phyloP scores from a whole-genome alignment of 352 stramenopile species.

The Phytophthora aleatoria region DNA sequence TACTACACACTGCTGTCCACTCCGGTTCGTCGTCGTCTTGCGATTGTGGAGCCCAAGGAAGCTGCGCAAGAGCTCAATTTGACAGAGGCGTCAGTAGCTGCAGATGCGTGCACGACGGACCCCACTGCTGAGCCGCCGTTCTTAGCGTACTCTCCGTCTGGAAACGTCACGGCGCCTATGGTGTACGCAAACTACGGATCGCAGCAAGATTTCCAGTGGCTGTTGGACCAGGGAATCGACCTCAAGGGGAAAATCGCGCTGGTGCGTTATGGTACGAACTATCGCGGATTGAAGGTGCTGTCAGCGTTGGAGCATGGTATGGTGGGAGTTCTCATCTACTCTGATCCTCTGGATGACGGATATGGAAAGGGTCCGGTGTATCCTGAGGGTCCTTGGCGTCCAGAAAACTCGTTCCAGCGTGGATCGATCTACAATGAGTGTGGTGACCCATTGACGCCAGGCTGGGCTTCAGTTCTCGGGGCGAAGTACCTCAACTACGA shows the following conservation, averaged over 20 bases:
- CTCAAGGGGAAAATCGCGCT: conserved; percentile 72
- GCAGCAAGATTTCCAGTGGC: conserved; percentile 71
- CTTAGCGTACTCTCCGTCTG: conserved; percentile 76
- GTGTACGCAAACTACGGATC: conserved; percentile 89
- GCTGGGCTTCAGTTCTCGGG: conserved; percentile 27
- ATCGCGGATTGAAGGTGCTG: conserved; percentile 66
- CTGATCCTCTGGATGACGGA: conserved; percentile 74
- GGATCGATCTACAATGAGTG: conserved; percentile 37
- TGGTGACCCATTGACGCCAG: conserved; percentile 61
- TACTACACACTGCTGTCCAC: conserved; percentile 80
- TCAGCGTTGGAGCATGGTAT: conserved; percentile 67
- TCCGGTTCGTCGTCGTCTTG: conserved; percentile 43
- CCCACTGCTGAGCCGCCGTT: conserved; percentile 70
- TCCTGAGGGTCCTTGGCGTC: conserved; percentile 42
- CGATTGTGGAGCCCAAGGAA: conserved; percentile 44
- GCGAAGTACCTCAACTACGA: conserved; percentile 19
- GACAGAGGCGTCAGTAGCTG: conserved; percentile 60
- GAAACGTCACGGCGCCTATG: conserved; percentile 60
- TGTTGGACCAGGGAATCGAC: conserved; percentile 48
- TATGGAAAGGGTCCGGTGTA: conserved; percentile 61
- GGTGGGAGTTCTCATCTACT: conserved; percentile 71
- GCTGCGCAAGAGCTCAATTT: conserved; percentile 45
- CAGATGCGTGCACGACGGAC: conserved; percentile 62
- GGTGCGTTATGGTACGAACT: conserved; percentile 65
- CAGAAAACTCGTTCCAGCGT: conserved; percentile 67